Evolutionary conservation across 768 basidiomycete genomes (phyloP), one percentile per base, ranked within the genome.

Genomic region (Boletus pseudopeckii): DNA sequence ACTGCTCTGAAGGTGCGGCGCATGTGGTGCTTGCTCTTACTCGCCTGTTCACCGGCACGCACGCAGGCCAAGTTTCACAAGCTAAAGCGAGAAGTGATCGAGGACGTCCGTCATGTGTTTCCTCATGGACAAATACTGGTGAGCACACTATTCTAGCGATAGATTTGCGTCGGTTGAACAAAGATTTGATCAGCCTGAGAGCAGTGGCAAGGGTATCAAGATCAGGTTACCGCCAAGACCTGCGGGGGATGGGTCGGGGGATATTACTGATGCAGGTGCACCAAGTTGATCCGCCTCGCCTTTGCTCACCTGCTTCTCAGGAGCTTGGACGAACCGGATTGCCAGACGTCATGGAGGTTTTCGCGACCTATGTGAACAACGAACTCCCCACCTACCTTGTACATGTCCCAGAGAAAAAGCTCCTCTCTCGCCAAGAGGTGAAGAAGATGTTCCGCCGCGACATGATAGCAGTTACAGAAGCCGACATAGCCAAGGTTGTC

Each of bases 41-140:
- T 24, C 37, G 14, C 28, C 10, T 5, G 10, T 28, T 54, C 11
- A 51, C 13, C 4, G 3, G 5, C 22, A 18, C 4, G 9, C 8
- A 14, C n/a, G 6, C 26, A 68, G 66, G 66, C 66, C 5, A 68
- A 68, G 46, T 68, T 68, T 53, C 61, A 66, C 45, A 68, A 66
- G 26, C 53, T 68, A 14, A 68, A 61, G 41, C 61, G 57, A 17
- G 68, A 68, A 0, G 68, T 66, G 33, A 68, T 68, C 5, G 53
- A 70, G 1, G 66, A 67, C 14, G 61, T 70, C 36, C 66, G 63
- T 13, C 3, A 45, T 7, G 46, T 68, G 5, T 68, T 68, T 14
- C 66, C 68, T 13, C 66, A 68, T 3, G 66, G 66, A 41, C 55
- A 68, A 44, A 66, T 68, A 53, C 44, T 68, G 48, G 66, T 70